Base-by-base conservation (phyloP, 2,329 filamentous ascomycete species). In the Myriosclerotinia scirpicola region DNA sequence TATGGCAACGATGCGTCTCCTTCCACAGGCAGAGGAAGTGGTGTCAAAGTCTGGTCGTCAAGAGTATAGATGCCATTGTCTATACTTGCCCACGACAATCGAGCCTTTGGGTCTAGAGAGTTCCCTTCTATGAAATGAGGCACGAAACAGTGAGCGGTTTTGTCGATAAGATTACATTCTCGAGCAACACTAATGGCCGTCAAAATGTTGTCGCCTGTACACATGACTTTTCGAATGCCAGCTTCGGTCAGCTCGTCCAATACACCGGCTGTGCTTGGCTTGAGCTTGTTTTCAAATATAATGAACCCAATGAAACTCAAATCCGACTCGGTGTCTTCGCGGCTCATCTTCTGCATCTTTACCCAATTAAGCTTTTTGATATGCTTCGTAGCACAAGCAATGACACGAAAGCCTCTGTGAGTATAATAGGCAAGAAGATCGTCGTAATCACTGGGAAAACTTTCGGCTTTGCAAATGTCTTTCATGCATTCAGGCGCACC, bases 251-350 rank as follows among this genome's bases (percentile, higher is more conserved):
- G 84, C 78, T 98, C 93, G 66, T 90, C 85, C 36, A 99, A 86
- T 44, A 97, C 90, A 1, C 84, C 85, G 1, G 91, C 85, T 0
- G 94, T 97, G 26, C 87, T 93, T 1, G 91, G 89, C 78, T 99
- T 99, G 69, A 99, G 81, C 79, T 99, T 99, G 80, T 99, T 99
- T 79, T 99, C 95, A 73, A 99, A 99, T 64, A 99, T 90, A 75
- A 99, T 98, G 79, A 99, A 99, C 6, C 95, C 95, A 46, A 93
- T 85, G 75, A 99, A 98, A 55, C 94, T 87, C 14, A 99, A 84
- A 42, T 88, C 83, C 3, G 86, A 90, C 78, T 99, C 95, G 11
- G 91, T 93, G 64, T 97, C 91, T 50, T 88, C 81, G 40, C 95
- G 89, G 72, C 88, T 90, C 89, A 98, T 93, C 80, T 96, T 97